A percentile compares a stretch with the other conserved stretches of the same genome.
Conservation (phyloP, 2,329 filamentous ascomycete species). For the Dendrostoma leiphaemia region DNA sequence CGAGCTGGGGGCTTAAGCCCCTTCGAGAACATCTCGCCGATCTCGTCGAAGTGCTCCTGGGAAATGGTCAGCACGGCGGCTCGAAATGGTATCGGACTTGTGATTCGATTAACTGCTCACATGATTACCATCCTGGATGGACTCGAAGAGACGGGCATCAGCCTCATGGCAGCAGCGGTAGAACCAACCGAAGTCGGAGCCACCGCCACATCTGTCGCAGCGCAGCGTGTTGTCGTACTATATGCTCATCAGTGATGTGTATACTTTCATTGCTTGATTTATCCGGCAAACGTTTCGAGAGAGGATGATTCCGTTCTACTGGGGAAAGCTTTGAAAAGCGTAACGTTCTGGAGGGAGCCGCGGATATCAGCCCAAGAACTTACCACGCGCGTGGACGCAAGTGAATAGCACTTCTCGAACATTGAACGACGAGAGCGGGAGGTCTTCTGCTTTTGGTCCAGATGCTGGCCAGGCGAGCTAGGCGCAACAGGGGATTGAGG, state of each 20-base stretch:
- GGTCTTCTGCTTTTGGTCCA: not conserved
- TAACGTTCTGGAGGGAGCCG: slow-evolving; percentile 22
- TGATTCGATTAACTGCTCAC: slow-evolving; percentile 18
- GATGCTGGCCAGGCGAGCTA: not conserved
- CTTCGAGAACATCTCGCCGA: slow-evolving; percentile 32
- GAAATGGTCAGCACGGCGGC: slow-evolving; percentile 18
- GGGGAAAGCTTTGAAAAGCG: too few relatives aligned
- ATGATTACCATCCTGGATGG: slow-evolving; percentile 21
- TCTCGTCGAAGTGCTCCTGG: slow-evolving; percentile 30
- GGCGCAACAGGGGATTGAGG: too few relatives aligned
- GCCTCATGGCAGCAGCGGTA: slow-evolving; percentile 71
- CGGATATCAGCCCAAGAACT: not conserved
- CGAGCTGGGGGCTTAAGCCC: slow-evolving; percentile 34
- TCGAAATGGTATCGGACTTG: slow-evolving; percentile 20
- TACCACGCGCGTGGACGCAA: slow-evolving; percentile 17
- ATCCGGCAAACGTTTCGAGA: too few relatives aligned
- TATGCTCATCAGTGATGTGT: slow-evolving; percentile 62
- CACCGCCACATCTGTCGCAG: slow-evolving; percentile 58
- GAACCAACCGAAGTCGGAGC: slow-evolving; percentile 65
- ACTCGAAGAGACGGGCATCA: slow-evolving; percentile 39
- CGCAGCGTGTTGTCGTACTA: slow-evolving; percentile 51
- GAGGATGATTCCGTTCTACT: too few relatives aligned
- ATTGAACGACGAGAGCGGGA: not conserved
- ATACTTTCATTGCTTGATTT: too few relatives aligned
- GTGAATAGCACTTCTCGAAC: slow-evolving; percentile 12